Percentiles rank a stretch among this genome's conserved stretches.
These are phyloP conservation scores for Capronia americana DNA, from an alignment of 2,329 filamentous ascomycete genomes.

Conservation along the genomic window DNA sequence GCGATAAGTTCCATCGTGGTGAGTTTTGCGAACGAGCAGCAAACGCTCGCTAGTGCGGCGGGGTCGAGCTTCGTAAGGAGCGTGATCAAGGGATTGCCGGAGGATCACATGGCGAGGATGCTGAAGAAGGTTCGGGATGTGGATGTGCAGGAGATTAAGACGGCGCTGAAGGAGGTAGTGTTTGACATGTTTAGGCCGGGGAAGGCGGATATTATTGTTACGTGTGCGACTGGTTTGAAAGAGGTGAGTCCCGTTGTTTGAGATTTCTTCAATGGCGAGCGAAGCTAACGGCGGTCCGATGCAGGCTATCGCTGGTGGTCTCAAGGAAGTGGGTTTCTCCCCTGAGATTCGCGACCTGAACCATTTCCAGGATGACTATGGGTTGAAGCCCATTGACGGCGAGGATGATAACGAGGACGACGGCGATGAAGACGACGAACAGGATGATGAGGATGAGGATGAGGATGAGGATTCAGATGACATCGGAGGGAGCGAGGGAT, in stretches of 20 bases:
- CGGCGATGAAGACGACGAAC: conserved; percentile 63
- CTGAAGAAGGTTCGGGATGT: conserved; percentile 79
- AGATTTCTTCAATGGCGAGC: conserved; percentile 17
- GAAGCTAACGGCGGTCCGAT: conserved; percentile 24
- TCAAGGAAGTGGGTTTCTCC: conserved; percentile 78
- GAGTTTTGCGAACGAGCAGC: conserved; percentile 83
- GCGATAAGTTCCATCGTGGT: conserved; percentile 90
- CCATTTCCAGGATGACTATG: conserved; percentile 89
- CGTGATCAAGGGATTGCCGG: conserved; percentile 76
- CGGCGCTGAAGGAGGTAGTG: conserved; percentile 75
- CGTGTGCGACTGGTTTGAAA: conserved; percentile 82
- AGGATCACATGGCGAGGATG: conserved; percentile 78
- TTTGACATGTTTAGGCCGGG: conserved; percentile 80
- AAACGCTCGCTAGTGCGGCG: conserved; percentile 82
- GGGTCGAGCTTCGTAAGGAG: conserved; percentile 81
- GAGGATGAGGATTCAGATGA: conserved; percentile 53
- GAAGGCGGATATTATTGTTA: conserved; percentile 83
- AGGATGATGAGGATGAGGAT: conserved; percentile 52
- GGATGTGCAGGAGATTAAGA: conserved; percentile 75
- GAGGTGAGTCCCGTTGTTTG: conserved; percentile 66
- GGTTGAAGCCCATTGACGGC: conserved; percentile 69
- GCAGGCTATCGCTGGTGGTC: conserved; percentile 76
- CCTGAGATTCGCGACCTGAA: conserved; percentile 75
- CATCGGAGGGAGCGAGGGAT: conserved; percentile 52
- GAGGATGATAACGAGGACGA: conserved; percentile 66